Conservation (phyloP, 2,329 filamentous ascomycete species). For the Botrytis fabae region DNA sequence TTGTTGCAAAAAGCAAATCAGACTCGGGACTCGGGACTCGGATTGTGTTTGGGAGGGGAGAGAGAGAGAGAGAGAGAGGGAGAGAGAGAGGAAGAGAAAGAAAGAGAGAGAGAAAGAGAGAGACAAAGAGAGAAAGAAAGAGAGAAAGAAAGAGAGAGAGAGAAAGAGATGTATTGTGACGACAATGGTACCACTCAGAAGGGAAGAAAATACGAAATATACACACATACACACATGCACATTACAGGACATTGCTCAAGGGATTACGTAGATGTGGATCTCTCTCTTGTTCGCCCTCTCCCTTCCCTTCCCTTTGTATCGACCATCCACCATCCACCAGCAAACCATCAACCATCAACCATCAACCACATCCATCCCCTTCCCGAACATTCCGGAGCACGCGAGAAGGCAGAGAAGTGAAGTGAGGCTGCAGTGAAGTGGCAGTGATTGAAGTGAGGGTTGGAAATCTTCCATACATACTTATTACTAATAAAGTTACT, state of each 20-base stretch:
- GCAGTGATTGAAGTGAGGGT: not conserved
- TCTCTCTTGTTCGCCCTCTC: not conserved
- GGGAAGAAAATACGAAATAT: not conserved
- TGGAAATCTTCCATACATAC: not conserved
- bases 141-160: no score
- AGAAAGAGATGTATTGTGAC: no score
- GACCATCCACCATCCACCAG: no score
- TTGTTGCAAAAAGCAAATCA: not conserved
- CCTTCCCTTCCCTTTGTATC: not conserved
- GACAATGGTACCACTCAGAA: no score
- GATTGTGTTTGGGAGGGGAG: no score
- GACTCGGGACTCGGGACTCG: not conserved
- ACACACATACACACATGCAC: not conserved
- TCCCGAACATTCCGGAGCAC: conserved; percentile 8
- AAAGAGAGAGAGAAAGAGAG: not conserved
- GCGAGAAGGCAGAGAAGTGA: not conserved
- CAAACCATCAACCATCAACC: no score
- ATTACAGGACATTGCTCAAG: not conserved
- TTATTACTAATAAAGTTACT: not conserved
- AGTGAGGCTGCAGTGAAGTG: not conserved
- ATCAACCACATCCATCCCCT: not conserved
- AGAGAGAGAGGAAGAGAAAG: no score
- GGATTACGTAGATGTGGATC: not conserved
- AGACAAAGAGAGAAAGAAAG: no score
- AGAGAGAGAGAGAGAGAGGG: no score